Base-by-base conservation (phyloP, 2,329 filamentous ascomycete species). In the Coccinonectria pachysandricola region DNA sequence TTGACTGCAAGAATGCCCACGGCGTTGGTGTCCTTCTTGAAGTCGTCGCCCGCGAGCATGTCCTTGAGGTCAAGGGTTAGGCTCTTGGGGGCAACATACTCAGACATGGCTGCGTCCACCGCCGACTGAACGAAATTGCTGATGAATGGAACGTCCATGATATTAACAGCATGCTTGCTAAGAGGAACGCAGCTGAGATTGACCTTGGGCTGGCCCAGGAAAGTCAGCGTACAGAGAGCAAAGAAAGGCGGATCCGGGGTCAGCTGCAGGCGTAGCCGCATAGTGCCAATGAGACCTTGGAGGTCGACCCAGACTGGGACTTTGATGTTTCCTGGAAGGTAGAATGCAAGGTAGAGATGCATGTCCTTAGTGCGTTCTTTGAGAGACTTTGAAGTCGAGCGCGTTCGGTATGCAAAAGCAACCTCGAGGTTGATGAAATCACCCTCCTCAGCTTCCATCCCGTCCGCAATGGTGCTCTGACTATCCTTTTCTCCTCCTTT, bases 371-470 rank as follows among this genome's bases (percentile, higher is more conserved):
- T 81, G 43, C 80, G 79, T 10, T 75, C 68, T 35, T 79, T 77
- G 25, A 82, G 59, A 3, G 67, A 71, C 36, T 70, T 73, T 15
- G 67, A 65, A 7, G 66, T 69, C 1, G 71, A 68, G 15, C 75
- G 65, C 7, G 75, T 71, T 18, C 76, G 65, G 49, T 86, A 87
- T 2, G 80, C 75, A 42, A 86, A 78, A 0, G 77, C 78, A 10
- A 85, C 59, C 46, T 87, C 81, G 27, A 86, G 54, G 43, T 86
- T 86, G 49, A 85, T 67, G 42, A 85, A 85, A 37, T 84, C 79
- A 8, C 79, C 79, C 46, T 84, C 77, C 49, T 84, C 79, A 3
- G 76, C 79, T 41, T 81, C 74, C 75, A 83, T 79, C 2, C 75
- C 76, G 40, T 75, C 65, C 3, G 52, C 52, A 12, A 57, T 38